Base-by-base conservation (phyloP, 805 yeast species). In the Sugiyamaella americana region DNA sequence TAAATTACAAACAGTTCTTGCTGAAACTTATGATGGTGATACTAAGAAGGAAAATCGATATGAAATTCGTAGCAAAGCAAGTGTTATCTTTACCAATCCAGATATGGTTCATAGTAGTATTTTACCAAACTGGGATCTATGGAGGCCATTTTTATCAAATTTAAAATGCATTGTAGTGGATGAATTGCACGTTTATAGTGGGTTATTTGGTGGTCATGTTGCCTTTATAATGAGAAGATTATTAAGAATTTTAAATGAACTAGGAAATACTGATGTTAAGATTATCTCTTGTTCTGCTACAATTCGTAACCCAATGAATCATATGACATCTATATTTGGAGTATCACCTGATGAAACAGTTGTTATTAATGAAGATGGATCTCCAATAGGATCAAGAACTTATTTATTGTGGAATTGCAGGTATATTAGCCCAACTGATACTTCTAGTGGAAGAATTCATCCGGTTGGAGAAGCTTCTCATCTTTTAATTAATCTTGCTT, bases 201-300 rank as follows among this genome's bases (percentile, higher is more conserved):
- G 97, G 0, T 71, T 87, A 0, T 93, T 93, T 69, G 99, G 99
- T 0, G 79, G 95, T 0, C 93, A 93, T 64, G 97, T 91, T 1
- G 82, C 95, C 2, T 70, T 83, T 40, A 82, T 93, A 0, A 77
- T 93, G 81, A 71, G 96, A 49, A 64, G 99, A 41, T 64, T 93
- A 24, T 69, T 84, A 40, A 66, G 99, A 43, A 59, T 91, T 1
- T 75, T 87, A 51, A 56, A 68, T 3, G 63, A 67, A 47, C 59
- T 76, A 26, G 81, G 82, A 0, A 81, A 82, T 51, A 52, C 64
- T n/a, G 51, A 67, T 1, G 56, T 87, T 35, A 75, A 74, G 47
- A 87, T 84, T 60, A 79, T 93, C 3, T 84, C 96, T 1, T 91
- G 98, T 66, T 89, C 98, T 0, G 99, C 99, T 0, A 93, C 99